phyloP scores from a whole-genome alignment of 1,284 basidiomycete genomes.

The Gomphus bonarii region DNA sequence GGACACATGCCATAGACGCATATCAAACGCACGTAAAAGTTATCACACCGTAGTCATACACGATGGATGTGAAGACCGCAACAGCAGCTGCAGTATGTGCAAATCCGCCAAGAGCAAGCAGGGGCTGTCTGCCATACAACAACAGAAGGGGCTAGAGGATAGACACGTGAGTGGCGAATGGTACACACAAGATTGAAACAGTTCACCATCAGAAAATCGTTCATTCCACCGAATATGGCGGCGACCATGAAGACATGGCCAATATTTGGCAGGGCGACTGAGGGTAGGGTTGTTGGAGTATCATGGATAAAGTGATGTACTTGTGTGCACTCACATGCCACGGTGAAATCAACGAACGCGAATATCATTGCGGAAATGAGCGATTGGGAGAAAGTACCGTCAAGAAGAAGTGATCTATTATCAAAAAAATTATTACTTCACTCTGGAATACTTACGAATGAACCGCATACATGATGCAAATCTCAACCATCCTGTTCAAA shows the following conservation, averaged over 20 bases:
- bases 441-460: background rate
- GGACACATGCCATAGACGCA: background rate
- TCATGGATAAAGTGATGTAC: background rate
- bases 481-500: conserved; percentile 1
- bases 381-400: background rate
- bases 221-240: background rate
- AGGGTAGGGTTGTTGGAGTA: background rate
- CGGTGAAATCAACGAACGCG: conserved; percentile 1
- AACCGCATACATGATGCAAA: conserved; percentile 2
- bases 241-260: conserved; percentile 2
- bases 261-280: conserved; percentile 3
- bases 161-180: background rate
- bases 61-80: conserved; percentile 1
- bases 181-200: background rate
- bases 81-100: conserved; percentile 5
- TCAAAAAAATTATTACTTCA: background rate
- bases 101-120: conserved; percentile 7
- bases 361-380: conserved; percentile 1
- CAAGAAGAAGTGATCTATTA: conserved; percentile 2
- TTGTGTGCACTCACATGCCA: background rate
- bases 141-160: conserved; percentile 1
- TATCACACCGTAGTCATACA: conserved; percentile 3
- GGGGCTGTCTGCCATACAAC: conserved; percentile 7
- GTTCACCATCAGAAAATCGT: conserved; percentile 7
- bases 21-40: conserved; percentile 1